phyloP scores from a whole-genome alignment of 148 eudicot species.

The Rhododendron ferrugineum region DNA sequence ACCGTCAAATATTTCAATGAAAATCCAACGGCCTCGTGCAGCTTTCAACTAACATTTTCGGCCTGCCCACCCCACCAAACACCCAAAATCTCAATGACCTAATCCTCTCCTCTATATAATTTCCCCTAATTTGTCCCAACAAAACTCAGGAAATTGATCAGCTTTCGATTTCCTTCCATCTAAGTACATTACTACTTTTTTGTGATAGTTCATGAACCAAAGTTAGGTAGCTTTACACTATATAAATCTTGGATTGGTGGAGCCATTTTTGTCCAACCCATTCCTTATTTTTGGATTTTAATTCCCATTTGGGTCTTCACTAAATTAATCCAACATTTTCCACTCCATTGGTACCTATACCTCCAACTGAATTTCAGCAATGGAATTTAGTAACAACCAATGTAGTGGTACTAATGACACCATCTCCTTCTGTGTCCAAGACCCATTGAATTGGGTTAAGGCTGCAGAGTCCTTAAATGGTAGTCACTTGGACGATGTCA shows the following conservation, averaged over 20 bases:
- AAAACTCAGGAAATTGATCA: slow-evolving; percentile 15
- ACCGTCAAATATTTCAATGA: background rate
- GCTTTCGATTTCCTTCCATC: slow-evolving; percentile 5
- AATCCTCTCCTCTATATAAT: slow-evolving; percentile 3
- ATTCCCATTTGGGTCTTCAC: no score
- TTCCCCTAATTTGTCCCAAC: background rate
- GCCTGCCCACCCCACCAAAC: background rate
- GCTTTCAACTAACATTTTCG: slow-evolving; percentile 6
- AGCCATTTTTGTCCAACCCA: no score
- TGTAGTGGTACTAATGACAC: no score
- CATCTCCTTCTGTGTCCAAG: background rate
- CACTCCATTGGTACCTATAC: no score
- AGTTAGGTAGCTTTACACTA: background rate
- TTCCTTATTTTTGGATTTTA: no score
- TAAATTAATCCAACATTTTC: no score
- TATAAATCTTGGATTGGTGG: no score
- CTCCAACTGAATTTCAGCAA: no score
- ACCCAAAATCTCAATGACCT: background rate
- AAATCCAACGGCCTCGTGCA: slow-evolving; percentile 12
- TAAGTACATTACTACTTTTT: background rate
- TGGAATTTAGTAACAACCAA: no score
- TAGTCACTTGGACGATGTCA: slow-evolving; percentile 37
- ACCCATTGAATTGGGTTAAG: slow-evolving; percentile 29
- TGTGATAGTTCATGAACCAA: background rate
- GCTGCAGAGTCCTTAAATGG: slow-evolving; percentile 29